phyloP scores from a whole-genome alignment of 1,139 yeast genomes.

The Ogataea hybrid region DNA sequence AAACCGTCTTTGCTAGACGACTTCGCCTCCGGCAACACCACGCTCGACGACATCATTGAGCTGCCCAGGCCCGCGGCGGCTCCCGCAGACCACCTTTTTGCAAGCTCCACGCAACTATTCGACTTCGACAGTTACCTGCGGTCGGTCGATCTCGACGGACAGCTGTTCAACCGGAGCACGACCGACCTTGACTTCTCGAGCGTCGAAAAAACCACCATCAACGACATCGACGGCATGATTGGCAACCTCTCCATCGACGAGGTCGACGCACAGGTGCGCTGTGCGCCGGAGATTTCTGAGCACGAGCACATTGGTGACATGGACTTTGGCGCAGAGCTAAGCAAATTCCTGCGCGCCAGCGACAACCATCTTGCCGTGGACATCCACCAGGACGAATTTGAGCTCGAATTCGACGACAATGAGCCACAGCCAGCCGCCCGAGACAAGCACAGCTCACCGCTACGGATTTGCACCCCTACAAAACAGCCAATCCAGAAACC shows the following conservation, averaged over 20 bases:
- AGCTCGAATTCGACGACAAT: conserved; percentile 21
- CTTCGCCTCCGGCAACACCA: conserved; percentile 27
- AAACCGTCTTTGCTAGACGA: conserved; percentile 26
- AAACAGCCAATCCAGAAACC: conserved; percentile 37
- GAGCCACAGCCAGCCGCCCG: not conserved
- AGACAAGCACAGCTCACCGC: conserved; percentile 31
- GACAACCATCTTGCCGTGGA: conserved; percentile 19
- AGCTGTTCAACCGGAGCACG: conserved; percentile 9
- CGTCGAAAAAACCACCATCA: conserved; percentile 20
- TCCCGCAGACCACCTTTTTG: conserved; percentile 6
- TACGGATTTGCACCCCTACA: conserved; percentile 45
- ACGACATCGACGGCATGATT: conserved; percentile 14
- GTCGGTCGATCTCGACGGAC: conserved; percentile 20
- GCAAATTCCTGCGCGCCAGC: conserved; percentile 19
- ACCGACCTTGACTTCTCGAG: conserved; percentile 24
- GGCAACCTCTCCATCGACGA: conserved; percentile 33
- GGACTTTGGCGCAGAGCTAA: conserved; percentile 23
- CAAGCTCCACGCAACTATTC: conserved; percentile 11
- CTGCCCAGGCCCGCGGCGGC: conserved; percentile 5
- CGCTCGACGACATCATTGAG: conserved; percentile 21
- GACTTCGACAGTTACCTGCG: conserved; percentile 26
- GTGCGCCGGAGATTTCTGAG: conserved; percentile 24
- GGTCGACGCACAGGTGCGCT: conserved; percentile 47
- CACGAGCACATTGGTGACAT: conserved; percentile 14
- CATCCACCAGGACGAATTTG: conserved; percentile 22